Percentiles rank a stretch among this genome's conserved stretches.
Conservation (phyloP, 2,329 filamentous ascomycete genomes). For the Fusarium robinianum region DNA sequence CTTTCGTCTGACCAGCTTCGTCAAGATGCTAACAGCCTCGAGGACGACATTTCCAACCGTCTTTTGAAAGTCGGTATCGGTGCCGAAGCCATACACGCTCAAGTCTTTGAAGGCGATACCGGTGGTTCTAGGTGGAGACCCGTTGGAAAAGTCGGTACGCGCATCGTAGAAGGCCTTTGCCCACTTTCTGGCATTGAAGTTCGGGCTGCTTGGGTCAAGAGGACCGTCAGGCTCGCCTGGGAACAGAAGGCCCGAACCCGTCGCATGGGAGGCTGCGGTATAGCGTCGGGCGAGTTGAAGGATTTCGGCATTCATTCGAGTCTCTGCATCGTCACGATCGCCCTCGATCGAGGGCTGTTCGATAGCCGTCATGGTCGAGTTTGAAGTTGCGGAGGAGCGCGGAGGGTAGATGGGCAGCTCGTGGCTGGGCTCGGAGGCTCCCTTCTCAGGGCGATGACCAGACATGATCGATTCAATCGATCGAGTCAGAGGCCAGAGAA, state of each 20-base stretch:
- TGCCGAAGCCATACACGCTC: slow-evolving; percentile 49
- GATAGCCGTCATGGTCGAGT: not conserved
- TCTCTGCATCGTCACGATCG: not conserved
- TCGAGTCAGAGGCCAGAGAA: too few relatives aligned
- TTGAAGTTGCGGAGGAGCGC: not conserved
- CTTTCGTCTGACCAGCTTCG: slow-evolving; percentile 33
- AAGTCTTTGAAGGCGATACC: slow-evolving; percentile 49
- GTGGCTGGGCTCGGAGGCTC: too few relatives aligned
- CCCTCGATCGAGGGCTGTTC: not conserved
- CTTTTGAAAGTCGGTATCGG: slow-evolving; percentile 51
- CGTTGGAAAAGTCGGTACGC: slow-evolving; percentile 13
- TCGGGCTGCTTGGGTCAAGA: slow-evolving; percentile 45
- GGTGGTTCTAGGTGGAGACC: slow-evolving; percentile 34
- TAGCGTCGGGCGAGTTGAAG: not conserved
- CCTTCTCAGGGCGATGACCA: too few relatives aligned
- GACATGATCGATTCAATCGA: too few relatives aligned
- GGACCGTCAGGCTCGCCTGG: slow-evolving; percentile 17
- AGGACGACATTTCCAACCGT: slow-evolving; percentile 47
- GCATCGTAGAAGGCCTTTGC: slow-evolving; percentile 41
- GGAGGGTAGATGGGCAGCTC: too few relatives aligned
- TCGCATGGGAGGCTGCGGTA: not conserved
- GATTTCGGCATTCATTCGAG: not conserved
- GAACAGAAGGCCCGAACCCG: slow-evolving; percentile 10
- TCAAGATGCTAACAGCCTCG: slow-evolving; percentile 34
- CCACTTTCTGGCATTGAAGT: slow-evolving; percentile 48